phyloP scores from a whole-genome alignment of 257 asterid species.

The Solanum paucissectum region DNA sequence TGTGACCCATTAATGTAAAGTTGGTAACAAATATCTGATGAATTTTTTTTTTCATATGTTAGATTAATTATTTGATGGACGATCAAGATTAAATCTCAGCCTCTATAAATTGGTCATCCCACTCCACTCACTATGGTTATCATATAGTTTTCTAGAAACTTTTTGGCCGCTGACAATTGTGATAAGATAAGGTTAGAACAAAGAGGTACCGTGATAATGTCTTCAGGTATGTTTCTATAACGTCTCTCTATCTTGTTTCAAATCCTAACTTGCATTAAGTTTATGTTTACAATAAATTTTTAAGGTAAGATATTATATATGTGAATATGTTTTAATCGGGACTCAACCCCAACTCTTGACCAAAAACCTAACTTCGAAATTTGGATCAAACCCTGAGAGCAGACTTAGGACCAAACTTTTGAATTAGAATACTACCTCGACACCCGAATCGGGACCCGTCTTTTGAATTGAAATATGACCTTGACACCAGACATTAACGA shows the following conservation, averaged over 20 bases:
- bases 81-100: neutral
- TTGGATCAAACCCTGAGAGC: neutral
- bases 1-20: neutral
- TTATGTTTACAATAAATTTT: too few relatives aligned
- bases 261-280: neutral
- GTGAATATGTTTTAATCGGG: neutral
- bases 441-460: neutral
- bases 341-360: neutral
- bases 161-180: neutral
- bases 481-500: neutral
- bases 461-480: neutral
- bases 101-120: neutral
- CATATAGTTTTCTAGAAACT: too few relatives aligned
- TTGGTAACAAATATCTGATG: neutral
- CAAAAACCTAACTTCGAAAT: neutral
- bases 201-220: neutral
- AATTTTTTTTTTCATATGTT: neutral
- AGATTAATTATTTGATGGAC: neutral
- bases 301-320: neutral
- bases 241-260: neutral
- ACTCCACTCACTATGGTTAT: neutral
- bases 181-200: neutral
- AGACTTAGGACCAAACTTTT: neutral
- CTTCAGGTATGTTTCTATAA: neutral
- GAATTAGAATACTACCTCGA: neutral